phyloP scores from a whole-genome alignment of 129 eudicot genomes.

The Flaveria linearis region DNA sequence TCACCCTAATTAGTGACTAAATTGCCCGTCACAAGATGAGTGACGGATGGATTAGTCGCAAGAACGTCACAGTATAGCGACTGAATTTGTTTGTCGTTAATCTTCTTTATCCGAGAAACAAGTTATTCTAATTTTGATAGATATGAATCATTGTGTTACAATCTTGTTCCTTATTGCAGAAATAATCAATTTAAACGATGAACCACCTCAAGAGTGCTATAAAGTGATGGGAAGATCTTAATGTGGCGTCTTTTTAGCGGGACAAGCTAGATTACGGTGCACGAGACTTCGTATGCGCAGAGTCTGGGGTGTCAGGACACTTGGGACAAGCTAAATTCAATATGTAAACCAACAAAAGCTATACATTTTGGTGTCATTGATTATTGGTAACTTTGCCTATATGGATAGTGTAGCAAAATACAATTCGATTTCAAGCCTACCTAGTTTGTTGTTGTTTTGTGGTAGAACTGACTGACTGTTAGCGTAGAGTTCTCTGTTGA shows the following conservation, averaged over 20 bases:
- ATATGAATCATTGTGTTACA: background rate
- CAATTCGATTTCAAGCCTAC: background rate
- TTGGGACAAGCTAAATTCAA: too few species aligned
- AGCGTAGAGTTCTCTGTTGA: too few species aligned
- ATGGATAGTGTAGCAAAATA: background rate
- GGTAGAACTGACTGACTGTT: too few species aligned
- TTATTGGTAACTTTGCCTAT: background rate
- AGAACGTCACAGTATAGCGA: background rate
- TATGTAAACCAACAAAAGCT: background rate
- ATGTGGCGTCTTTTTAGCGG: background rate
- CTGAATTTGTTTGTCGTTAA: too few species aligned
- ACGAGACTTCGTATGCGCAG: too few species aligned
- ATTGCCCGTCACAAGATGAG: background rate
- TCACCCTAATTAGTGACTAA: too few species aligned
- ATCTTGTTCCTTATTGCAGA: conserved; percentile 23
- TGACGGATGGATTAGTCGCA: background rate
- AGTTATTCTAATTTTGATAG: background rate
- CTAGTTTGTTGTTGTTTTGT: too few species aligned
- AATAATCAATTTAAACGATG: conserved; percentile 26
- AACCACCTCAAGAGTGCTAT: conserved; percentile 7
- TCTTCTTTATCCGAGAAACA: background rate
- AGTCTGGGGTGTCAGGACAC: too few species aligned
- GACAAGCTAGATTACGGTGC: background rate
- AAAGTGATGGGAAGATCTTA: background rate
- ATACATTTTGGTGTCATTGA: background rate